Base-by-base conservation (phyloP, 495 filamentous ascomycete genomes). In the Bryoglossum gracile region DNA sequence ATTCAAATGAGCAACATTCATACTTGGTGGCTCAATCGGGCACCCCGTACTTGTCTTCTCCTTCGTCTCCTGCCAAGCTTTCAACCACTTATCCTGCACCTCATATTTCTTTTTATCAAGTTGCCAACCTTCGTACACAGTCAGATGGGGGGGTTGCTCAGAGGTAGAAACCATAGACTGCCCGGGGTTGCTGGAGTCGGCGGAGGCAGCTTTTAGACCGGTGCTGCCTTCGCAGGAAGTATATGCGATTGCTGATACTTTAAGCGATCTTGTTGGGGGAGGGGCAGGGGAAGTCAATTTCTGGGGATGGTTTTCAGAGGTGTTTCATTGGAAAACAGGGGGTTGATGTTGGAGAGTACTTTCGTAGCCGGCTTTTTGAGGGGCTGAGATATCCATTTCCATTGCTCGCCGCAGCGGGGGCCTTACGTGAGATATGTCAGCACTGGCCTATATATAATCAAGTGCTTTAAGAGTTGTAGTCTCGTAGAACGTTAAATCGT, bases 21-120 rank as follows among this genome's bases (percentile, higher is more conserved):
- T 11, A 38, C 33, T 8, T 8, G 34, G 45, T 11, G 45, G 45
- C 50, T 80, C 75, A 0, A 74, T 69, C 14, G 77, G 75, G 23
- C 73, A 62, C 9, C 77, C 77, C 2, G 74, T 82, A 14, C 68
- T 67, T 0, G 76, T 81, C 14, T 64, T 25, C 28, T 66, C 54
- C 0, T 60, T 65, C 0, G 80, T 84, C 28, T 62, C 74, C 52
- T 81, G 78, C 81, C 81, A 85, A 60, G 82, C 83, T 37, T 48
- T 39, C 70, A 81, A 68, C 52, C 83, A 84, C 37, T 69, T 67
- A 54, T 78, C 80, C 57, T 76, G 72, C 40, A 73, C 70, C 32
- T 76, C 62, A 22, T 78, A 76, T 17, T 68, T 64, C 59, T 66
- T 55, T 19, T 58, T 17, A 14, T 48, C 68, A 49, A 46, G 21